phyloP scores from a whole-genome alignment of 1,284 basidiomycete species.

The Ganoderma leucocontextum region DNA sequence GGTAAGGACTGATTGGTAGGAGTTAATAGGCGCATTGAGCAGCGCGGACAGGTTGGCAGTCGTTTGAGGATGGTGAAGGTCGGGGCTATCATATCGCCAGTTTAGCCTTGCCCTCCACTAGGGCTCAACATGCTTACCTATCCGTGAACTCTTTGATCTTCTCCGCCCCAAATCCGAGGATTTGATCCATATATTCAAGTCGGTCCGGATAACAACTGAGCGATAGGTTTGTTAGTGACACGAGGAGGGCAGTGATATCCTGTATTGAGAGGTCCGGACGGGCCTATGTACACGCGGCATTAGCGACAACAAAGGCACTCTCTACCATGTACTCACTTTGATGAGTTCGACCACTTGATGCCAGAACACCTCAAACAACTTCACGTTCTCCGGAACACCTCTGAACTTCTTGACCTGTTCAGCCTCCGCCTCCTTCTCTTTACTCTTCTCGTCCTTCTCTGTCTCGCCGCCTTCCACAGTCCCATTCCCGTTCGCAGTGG shows the following conservation, averaged over 20 bases:
- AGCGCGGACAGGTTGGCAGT: slow-evolving; percentile 89
- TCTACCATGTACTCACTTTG: slow-evolving; percentile 63
- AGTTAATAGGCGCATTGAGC: slow-evolving; percentile 91
- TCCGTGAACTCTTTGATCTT: slow-evolving; percentile 88
- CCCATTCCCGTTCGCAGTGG: slow-evolving; percentile 33
- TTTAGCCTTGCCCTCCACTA: background rate
- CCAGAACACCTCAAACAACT: slow-evolving; percentile 97
- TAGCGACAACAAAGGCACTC: slow-evolving; percentile 7
- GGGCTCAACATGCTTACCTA: slow-evolving; percentile 57
- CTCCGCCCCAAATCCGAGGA: slow-evolving; percentile 85
- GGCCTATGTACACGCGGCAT: slow-evolving; percentile 59
- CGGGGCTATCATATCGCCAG: slow-evolving; percentile 61
- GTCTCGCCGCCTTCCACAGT: slow-evolving; percentile 42
- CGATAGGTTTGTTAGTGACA: slow-evolving; percentile 92
- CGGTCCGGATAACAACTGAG: slow-evolving; percentile 95
- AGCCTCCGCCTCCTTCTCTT: slow-evolving; percentile 55
- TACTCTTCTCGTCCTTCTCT: slow-evolving; percentile 54
- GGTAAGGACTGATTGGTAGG: slow-evolving; percentile 93
- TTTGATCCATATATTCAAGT: slow-evolving; percentile 95
- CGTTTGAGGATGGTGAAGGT: slow-evolving; percentile 88
- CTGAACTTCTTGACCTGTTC: slow-evolving; percentile 77
- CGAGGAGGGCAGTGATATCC: slow-evolving; percentile 92
- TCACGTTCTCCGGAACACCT: slow-evolving; percentile 92
- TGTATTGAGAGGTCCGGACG: slow-evolving; percentile 95
- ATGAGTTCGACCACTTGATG: slow-evolving; percentile 97